These are phyloP conservation scores for Ogataea pignaliae DNA, from an alignment of 805 yeast species.

Conservation along the genomic window DNA sequence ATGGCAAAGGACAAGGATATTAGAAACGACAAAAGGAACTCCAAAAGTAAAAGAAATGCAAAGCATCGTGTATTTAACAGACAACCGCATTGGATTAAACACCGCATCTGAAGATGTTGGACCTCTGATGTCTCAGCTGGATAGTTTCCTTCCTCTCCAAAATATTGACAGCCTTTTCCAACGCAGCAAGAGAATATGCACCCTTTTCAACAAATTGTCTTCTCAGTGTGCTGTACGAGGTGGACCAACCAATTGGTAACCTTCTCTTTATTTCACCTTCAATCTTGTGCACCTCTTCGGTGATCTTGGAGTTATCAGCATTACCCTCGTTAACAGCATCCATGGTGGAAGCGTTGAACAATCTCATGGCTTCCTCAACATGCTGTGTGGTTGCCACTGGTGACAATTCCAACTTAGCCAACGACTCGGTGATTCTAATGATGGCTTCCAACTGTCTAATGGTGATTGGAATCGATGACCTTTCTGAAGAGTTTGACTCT, in stretches of 20 bases:
- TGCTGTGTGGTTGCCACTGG: conserved; percentile 86
- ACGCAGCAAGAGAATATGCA: conserved; percentile 59
- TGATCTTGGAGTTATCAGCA: conserved; percentile 51
- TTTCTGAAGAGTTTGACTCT: conserved; percentile 77
- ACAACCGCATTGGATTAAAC: conserved; percentile 30
- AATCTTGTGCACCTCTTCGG: conserved; percentile 69
- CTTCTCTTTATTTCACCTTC: conserved; percentile 85
- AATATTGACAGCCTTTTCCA: conserved; percentile 77
- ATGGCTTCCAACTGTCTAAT: conserved; percentile 97
- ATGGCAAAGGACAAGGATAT: not conserved
- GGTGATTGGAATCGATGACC: conserved; percentile 96
- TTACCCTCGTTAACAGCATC: conserved; percentile 63
- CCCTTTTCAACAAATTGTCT: conserved; percentile 70
- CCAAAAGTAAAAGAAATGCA: not conserved
- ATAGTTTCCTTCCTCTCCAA: conserved; percentile 86
- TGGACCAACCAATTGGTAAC: conserved; percentile 94
- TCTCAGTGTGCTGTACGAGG: conserved; percentile 77
- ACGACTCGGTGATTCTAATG: conserved; percentile 88
- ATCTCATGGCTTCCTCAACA: conserved; percentile 91
- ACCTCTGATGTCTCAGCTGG: conserved; percentile 82
- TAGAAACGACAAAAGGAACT: not conserved
- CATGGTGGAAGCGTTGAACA: conserved; percentile 96
- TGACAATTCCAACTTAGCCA: conserved; percentile 79
- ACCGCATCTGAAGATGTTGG: conserved; percentile 72
- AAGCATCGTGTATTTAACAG: not conserved